Conservation (phyloP, 2,329 filamentous ascomycete species). For the Talaromyces sp. region DNA sequence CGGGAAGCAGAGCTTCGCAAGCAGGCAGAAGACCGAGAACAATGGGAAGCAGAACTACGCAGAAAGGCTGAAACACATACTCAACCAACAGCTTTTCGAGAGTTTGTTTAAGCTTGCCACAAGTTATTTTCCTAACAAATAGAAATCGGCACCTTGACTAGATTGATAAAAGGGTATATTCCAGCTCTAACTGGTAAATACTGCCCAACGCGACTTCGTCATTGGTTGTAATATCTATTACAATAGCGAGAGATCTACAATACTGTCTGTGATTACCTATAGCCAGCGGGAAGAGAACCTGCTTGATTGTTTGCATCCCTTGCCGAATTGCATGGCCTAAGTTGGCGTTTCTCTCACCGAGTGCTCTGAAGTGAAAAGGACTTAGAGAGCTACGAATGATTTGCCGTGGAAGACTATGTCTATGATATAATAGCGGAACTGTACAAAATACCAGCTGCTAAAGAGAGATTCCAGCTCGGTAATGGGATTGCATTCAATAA, state of each 20-base stretch:
- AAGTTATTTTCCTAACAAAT: constrained; percentile 23
- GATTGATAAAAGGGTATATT: constrained; percentile 26
- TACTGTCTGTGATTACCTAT: constrained; percentile 21
- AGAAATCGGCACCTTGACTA: constrained; percentile 20
- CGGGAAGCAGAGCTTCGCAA: too few species aligned
- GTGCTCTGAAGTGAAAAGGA: constrained; percentile 19
- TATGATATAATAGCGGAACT: too few species aligned
- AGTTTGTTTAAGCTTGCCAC: constrained; percentile 25
- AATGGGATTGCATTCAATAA: too few species aligned
- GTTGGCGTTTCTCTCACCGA: constrained; percentile 16
- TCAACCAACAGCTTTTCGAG: constrained; percentile 21
- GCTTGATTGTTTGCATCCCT: constrained; percentile 21
- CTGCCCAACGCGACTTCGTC: constrained; percentile 24
- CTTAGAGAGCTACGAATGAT: constrained; percentile 15
- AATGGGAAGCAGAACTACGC: background rate
- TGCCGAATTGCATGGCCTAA: constrained; percentile 21
- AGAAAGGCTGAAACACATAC: constrained; percentile 16
- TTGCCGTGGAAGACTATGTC: too few species aligned
- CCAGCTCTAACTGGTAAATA: constrained; percentile 24
- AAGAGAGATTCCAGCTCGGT: too few species aligned
- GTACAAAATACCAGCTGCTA: too few species aligned
- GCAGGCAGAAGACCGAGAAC: too few species aligned
- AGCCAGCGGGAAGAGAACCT: constrained; percentile 17
- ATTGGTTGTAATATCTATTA: constrained; percentile 24
- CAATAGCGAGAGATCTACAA: constrained; percentile 23